Evolutionary conservation across 768 basidiomycete genomes (phyloP), one percentile per base, ranked within the genome.

Genomic region (Lyophyllum semitale): DNA sequence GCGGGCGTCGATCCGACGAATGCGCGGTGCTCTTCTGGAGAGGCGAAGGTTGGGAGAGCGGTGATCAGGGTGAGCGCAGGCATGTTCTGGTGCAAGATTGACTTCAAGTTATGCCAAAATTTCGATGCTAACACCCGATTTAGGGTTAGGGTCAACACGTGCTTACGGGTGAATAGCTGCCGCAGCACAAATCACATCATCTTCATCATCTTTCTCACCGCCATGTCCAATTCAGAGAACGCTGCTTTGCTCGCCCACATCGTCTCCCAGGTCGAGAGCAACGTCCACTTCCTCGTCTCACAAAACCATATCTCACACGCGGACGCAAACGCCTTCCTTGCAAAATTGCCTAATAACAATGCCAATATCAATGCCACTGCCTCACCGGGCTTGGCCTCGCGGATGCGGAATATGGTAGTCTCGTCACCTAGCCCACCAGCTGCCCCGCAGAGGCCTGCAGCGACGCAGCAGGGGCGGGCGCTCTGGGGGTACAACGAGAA

Each of bases 1-100:
- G 78, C 65, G 1, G 96, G 96, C 0, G 96, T 98, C 1, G 89
- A 87, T n/a, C 81, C 82, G 6, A 88, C 78, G 30, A 94, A 66
- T 3, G 71, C 66, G 27, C 75, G 73, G 72, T 93, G 89, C 61
- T 93, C 87, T 48, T 93, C 91, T 8, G 76, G 71, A 13, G 75
- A 72, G 7, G 71, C 68, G 56, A 72, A 79, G 9, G 63, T 52
- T 12, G 80, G 80, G 12, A 78, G 51, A 22, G 63, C 53, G 27
- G 59, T 60, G 53, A 79, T 77, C 54, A 69, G 57, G 17, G 69
- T 73, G 30, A 76, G 66, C 17, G 74, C 61, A 54, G 77, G 73
- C 77, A 81, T 79, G 51, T 52, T 60, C 41, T 54, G 12, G 29
- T 53, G 27, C 50, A 32, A 12, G 17, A 8, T 42, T 26, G 26